Percentiles rank a stretch among this genome's conserved stretches.
phyloP scores from a whole-genome alignment of 139 green algal species.

The Haematococcus lacustris region DNA sequence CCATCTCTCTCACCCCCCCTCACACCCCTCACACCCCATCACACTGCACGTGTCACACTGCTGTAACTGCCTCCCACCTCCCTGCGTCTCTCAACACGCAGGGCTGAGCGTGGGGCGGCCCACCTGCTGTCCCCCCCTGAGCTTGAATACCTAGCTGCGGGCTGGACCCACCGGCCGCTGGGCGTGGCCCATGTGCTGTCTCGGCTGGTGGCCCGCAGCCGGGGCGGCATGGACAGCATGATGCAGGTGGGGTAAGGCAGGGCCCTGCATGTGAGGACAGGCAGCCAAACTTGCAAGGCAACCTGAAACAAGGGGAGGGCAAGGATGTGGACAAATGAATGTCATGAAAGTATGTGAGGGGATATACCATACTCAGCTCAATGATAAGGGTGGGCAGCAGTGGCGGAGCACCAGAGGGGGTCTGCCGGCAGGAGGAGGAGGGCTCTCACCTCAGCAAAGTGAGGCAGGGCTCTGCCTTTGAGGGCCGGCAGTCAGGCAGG shows the following conservation, averaged over 20 bases:
- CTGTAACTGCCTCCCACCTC: no score
- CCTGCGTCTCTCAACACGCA: no score
- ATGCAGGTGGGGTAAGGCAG: constrained; percentile 8
- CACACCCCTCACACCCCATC: no score
- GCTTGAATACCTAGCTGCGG: constrained; percentile 12
- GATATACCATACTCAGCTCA: no score
- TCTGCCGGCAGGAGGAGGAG: no score
- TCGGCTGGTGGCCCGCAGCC: not conserved
- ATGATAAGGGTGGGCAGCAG: no score
- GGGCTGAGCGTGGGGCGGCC: not conserved
- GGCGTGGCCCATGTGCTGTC: constrained; percentile 12
- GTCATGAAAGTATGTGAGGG: not conserved
- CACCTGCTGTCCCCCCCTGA: constrained; percentile 2
- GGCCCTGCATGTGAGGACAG: not conserved
- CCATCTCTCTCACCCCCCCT: no score
- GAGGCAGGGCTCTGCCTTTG: no score
- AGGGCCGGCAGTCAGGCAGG: no score
- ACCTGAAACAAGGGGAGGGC: not conserved
- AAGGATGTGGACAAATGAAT: not conserved
- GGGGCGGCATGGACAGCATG: not conserved
- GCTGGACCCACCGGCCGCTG: constrained; percentile 17
- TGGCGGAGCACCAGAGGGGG: no score
- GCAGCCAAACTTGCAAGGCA: not conserved
- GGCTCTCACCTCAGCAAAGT: no score
- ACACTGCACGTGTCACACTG: no score